Conservation (phyloP, 2,329 filamentous ascomycete species). For the Scedosporium aurantiacum region DNA sequence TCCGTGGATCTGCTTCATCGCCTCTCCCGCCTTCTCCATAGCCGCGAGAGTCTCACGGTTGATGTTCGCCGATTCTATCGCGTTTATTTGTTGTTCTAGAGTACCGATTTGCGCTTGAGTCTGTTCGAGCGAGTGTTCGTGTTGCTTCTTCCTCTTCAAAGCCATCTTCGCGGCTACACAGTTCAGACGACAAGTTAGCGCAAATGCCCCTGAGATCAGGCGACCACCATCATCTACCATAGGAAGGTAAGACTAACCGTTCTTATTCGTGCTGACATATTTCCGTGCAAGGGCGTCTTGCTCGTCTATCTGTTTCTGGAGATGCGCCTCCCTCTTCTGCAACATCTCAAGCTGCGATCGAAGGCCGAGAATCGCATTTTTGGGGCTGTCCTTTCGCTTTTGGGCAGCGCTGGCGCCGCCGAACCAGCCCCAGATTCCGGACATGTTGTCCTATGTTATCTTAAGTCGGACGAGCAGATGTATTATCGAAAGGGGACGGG, state of each 20-base stretch:
- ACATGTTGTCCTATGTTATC: slow-evolving; percentile 5
- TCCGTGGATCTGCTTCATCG: slow-evolving; percentile 89
- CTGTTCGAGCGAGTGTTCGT: slow-evolving; percentile 85
- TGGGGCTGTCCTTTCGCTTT: slow-evolving; percentile 86
- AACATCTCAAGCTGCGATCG: slow-evolving; percentile 92
- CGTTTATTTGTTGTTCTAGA: slow-evolving; percentile 88
- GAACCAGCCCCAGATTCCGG: slow-evolving; percentile 68
- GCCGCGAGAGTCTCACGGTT: slow-evolving; percentile 92
- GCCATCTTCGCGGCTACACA: slow-evolving; percentile 74
- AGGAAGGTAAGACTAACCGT: slow-evolving; percentile 46
- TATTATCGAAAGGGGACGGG: not conserved
- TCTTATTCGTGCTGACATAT: slow-evolving; percentile 82
- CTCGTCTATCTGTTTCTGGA: slow-evolving; percentile 86
- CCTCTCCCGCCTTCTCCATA: slow-evolving; percentile 81
- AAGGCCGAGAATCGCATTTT: slow-evolving; percentile 87
- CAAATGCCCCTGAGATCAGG: not conserved
- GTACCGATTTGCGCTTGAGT: slow-evolving; percentile 83
- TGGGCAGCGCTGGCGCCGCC: slow-evolving; percentile 63
- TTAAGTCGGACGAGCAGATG: not conserved
- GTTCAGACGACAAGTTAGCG: not conserved
- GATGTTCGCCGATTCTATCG: slow-evolving; percentile 96
- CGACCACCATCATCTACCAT: too few relatives aligned
- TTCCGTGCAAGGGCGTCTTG: slow-evolving; percentile 83
- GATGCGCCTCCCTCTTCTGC: slow-evolving; percentile 86
- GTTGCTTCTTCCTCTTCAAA: slow-evolving; percentile 84